Evolutionary conservation across 495 filamentous ascomycete genomes (phyloP).

Genomic region (Aspergillus kassunensis): DNA sequence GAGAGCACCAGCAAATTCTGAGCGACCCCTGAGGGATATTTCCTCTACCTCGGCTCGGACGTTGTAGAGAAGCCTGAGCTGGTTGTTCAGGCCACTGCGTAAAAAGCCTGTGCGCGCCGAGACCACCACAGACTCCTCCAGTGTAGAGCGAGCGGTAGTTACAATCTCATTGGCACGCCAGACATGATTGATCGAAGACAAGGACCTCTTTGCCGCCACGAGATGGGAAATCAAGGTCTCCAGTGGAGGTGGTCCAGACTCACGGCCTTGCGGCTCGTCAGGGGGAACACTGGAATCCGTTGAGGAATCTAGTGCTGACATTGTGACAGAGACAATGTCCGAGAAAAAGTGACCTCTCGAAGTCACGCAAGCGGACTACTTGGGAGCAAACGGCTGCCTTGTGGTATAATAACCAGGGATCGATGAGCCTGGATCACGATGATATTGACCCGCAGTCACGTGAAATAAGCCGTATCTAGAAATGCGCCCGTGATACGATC

Average conservation of each 20-base stretch:
- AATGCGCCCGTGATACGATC: background rate
- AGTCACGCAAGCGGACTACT: constrained; percentile 1
- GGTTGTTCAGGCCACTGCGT: constrained; percentile 64
- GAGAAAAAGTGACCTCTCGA: background rate
- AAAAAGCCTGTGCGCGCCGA: constrained; percentile 75
- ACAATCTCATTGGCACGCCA: constrained; percentile 86
- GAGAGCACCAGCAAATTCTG: constrained; percentile 61
- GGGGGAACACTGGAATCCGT: constrained; percentile 18
- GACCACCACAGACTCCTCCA: constrained; percentile 78
- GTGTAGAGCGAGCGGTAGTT: constrained; percentile 63
- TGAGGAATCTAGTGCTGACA: constrained; percentile 36
- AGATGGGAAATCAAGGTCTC: constrained; percentile 78
- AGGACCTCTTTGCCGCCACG: constrained; percentile 81
- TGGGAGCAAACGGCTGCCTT: background rate
- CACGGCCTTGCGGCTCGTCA: constrained; percentile 14
- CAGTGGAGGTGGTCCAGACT: constrained; percentile 39
- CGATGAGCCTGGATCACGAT: background rate
- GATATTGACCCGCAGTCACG: background rate
- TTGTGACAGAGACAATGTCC: constrained; percentile 8
- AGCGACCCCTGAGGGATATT: constrained; percentile 46
- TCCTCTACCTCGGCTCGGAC: constrained; percentile 60
- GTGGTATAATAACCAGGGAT: background rate
- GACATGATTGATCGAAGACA: constrained; percentile 81
- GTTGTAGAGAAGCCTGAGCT: constrained; percentile 63
- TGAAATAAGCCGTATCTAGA: background rate